Percentiles rank a stretch among this genome's conserved stretches.
These are phyloP conservation scores for Aspergillus ochraceoroseus DNA, from an alignment of 2,329 filamentous ascomycete species.

Conservation along the genomic window DNA sequence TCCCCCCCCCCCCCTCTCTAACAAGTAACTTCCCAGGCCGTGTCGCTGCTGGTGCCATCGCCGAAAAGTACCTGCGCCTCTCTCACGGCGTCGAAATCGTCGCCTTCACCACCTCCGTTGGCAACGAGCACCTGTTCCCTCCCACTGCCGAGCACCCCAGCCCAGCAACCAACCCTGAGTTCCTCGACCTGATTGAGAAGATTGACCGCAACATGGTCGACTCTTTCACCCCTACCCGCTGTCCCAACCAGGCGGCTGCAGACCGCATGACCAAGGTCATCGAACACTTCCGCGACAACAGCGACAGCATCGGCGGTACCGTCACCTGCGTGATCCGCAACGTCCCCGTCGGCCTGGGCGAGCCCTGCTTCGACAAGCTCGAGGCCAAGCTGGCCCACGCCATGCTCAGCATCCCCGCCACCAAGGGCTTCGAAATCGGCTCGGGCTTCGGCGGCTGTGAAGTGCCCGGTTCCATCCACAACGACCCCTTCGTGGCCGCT, in stretches of 20 bases:
- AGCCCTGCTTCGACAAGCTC: conserved; percentile 93
- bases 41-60: conserved; percentile 85
- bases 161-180: conserved; percentile 69
- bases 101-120: conserved; percentile 82
- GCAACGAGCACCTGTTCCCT: conserved; percentile 70
- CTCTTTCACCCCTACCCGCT: conserved; percentile 76
- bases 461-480: conserved; percentile 83
- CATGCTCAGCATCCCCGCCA: conserved; percentile 92
- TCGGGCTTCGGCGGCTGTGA: conserved; percentile 86
- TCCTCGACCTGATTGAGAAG: conserved; percentile 66
- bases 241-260: conserved; percentile 63
- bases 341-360: conserved; percentile 76
- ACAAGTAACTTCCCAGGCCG: conserved; percentile 49
- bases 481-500: conserved; percentile 73
- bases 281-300: conserved; percentile 66
- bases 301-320: conserved; percentile 90
- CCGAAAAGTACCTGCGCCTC: conserved; percentile 81
- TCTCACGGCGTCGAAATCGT: conserved; percentile 86
- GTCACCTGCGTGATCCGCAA: conserved; percentile 92
- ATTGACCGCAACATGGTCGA: conserved; percentile 76
- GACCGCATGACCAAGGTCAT: conserved; percentile 74
- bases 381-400: conserved; percentile 87
- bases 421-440: conserved; percentile 93
- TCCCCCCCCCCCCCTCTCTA: conserved; percentile 7
- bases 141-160: conserved; percentile 63